Conservation (phyloP, 129 eudicot species). For the Deinandra increscens region DNA sequence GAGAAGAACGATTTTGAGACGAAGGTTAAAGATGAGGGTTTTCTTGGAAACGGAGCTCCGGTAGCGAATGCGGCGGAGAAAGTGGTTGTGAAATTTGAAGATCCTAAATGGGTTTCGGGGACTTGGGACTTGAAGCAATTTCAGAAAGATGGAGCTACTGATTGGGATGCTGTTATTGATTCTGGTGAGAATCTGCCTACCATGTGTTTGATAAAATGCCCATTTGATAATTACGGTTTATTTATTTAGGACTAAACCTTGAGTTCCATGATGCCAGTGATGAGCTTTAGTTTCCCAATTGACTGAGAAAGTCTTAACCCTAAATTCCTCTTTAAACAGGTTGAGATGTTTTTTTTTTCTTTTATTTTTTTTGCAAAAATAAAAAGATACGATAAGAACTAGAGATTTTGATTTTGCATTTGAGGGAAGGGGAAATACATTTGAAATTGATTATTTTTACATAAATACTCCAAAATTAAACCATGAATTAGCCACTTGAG, state of each 20-base stretch:
- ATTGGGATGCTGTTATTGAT: conserved; percentile 98
- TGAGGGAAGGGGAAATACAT: background rate
- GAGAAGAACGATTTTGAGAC: conserved; percentile 30
- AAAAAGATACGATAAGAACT: background rate
- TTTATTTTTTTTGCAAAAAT: background rate
- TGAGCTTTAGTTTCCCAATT: conserved; percentile 2
- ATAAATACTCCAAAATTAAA: background rate
- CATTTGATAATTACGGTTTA: conserved; percentile 3
- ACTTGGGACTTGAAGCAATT: conserved; percentile 92
- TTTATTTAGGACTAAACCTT: background rate
- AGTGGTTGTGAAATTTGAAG: conserved; percentile 40
- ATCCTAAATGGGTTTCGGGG: conserved; percentile 84
- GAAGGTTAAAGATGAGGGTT: conserved; percentile 29
- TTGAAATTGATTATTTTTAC: background rate
- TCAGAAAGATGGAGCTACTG: conserved; percentile 66
- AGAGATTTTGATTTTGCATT: background rate
- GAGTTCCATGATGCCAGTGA: too few relatives aligned
- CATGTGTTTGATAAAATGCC: conserved; percentile 15
- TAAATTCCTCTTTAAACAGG: background rate
- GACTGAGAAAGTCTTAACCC: background rate
- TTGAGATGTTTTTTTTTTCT: too few relatives aligned
- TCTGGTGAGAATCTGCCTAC: conserved; percentile 55
- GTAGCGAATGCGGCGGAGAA: conserved; percentile 47
- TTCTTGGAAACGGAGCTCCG: conserved; percentile 60
- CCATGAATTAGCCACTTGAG: background rate